Evolutionary conservation across 176 grass and related monocot genomes (phyloP).

Genomic region (Otatea glauca): DNA sequence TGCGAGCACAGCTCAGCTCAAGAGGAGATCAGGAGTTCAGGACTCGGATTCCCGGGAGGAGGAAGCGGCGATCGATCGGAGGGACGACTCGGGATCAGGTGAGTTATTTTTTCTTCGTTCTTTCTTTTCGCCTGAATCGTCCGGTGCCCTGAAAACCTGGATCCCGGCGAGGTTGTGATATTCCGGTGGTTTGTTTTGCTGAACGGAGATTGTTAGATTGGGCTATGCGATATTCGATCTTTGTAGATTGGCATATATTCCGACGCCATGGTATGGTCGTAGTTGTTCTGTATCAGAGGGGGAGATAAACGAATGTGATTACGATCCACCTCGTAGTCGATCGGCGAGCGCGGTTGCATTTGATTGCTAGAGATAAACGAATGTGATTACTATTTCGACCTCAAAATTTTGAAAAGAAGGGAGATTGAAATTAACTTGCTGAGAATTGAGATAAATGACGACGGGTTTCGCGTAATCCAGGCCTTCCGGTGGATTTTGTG

Average conservation of each 20-base stretch:
- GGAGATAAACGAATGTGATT: not conserved
- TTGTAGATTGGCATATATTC: not conserved
- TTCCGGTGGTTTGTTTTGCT: not conserved
- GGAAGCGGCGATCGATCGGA: constrained; percentile 11
- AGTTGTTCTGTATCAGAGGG: not conserved
- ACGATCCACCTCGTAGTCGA: too few relatives aligned
- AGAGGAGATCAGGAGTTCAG: not conserved
- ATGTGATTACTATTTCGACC: not conserved
- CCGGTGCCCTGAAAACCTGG: not conserved
- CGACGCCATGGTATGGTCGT: not conserved
- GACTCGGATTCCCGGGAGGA: not conserved
- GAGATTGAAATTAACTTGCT: not conserved
- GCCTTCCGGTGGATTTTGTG: not conserved
- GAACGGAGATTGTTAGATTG: not conserved
- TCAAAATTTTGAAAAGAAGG: not conserved
- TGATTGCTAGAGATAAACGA: not conserved
- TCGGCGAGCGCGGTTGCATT: not conserved
- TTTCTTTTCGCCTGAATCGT: not conserved
- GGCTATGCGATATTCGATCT: not conserved
- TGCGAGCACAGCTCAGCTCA: constrained; percentile 15
- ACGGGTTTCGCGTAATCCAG: not conserved
- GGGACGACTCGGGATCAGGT: constrained; percentile 33
- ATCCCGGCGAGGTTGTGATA: not conserved
- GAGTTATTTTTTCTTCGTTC: not conserved
- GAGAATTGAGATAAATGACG: not conserved